These are phyloP conservation scores for Tulasnella sp. DNA, from an alignment of 768 basidiomycete genomes.

Conservation along the genomic window DNA sequence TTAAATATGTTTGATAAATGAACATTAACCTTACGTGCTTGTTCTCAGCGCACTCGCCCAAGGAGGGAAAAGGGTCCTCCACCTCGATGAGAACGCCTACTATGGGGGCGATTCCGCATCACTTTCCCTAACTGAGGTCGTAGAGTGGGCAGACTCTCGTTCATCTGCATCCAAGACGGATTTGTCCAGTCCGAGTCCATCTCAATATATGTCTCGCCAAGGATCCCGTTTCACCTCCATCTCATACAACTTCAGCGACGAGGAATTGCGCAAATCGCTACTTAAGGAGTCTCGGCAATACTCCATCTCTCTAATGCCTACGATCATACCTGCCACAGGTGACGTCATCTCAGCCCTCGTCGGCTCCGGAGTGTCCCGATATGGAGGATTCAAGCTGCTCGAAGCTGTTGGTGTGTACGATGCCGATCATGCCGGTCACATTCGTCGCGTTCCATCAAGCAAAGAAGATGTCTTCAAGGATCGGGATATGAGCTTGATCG, in stretches of 20 bases:
- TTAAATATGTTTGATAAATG: constrained; percentile 2
- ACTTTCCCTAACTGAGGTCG: constrained; percentile 69
- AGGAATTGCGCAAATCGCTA: constrained; percentile 17
- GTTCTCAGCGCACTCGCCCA: constrained; percentile 69
- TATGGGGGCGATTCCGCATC: constrained; percentile 81
- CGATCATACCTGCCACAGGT: constrained; percentile 70
- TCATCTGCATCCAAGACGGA: constrained; percentile 13
- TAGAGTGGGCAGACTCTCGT: constrained; percentile 48
- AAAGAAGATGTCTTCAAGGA: constrained; percentile 92
- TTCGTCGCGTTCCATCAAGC: constrained; percentile 69
- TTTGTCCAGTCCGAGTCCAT: constrained; percentile 26
- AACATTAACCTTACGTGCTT: constrained; percentile 12
- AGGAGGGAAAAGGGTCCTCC: constrained; percentile 77
- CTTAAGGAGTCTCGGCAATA: constrained; percentile 61
- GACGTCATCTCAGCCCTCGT: constrained; percentile 70
- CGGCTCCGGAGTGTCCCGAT: constrained; percentile 74
- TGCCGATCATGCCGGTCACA: constrained; percentile 23
- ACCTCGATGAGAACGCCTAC: constrained; percentile 73
- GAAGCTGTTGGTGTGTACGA: constrained; percentile 57
- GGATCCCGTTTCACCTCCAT: constrained; percentile 17
- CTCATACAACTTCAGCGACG: constrained; percentile 16
- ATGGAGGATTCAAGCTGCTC: constrained; percentile 82
- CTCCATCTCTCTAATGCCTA: constrained; percentile 74
- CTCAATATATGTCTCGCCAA: constrained; percentile 35
- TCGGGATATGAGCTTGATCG: constrained; percentile 60